Percentiles rank a stretch among this genome's conserved stretches.
Conservation (phyloP, 1,284 basidiomycete genomes). For the Moesziomyces sp. region DNA sequence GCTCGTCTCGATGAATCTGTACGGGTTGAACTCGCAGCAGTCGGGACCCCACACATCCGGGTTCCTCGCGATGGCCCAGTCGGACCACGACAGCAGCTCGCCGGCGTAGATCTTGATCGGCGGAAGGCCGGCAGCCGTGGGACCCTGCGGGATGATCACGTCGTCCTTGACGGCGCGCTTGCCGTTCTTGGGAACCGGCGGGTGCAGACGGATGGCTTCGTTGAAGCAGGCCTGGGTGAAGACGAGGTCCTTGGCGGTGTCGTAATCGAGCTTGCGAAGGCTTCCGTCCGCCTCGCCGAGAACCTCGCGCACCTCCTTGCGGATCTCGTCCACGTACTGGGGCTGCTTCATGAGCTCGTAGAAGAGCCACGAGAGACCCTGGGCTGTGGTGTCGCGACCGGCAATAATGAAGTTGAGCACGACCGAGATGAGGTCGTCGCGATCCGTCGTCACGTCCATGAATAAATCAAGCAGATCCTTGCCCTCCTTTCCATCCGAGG, state of each 20-base stretch:
- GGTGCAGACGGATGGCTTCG: constrained; percentile 55
- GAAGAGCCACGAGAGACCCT: constrained; percentile 55
- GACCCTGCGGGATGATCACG: constrained; percentile 50
- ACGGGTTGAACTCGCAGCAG: constrained; percentile 51
- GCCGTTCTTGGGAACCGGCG: constrained; percentile 57
- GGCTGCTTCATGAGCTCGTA: constrained; percentile 52
- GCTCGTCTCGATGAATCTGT: constrained; percentile 48
- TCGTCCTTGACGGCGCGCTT: constrained; percentile 56
- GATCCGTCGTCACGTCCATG: constrained; percentile 51
- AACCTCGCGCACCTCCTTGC: constrained; percentile 37
- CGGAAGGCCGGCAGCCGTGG: constrained; percentile 48
- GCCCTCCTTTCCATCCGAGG: constrained; percentile 45
- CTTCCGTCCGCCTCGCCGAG: constrained; percentile 32
- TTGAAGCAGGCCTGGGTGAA: constrained; percentile 57
- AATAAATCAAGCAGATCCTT: constrained; percentile 61
- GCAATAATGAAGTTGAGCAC: constrained; percentile 63
- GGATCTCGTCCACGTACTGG: constrained; percentile 45
- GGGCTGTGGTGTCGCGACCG: constrained; percentile 59
- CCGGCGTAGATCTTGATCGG: constrained; percentile 50
- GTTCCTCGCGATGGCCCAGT: constrained; percentile 59
- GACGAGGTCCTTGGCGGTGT: constrained; percentile 49
- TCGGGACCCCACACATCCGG: constrained; percentile 58
- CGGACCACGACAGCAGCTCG: constrained; percentile 54
- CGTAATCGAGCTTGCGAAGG: constrained; percentile 46
- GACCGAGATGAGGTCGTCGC: constrained; percentile 54